phyloP scores from a whole-genome alignment of 2,329 filamentous ascomycete genomes.

The Fusarium transvaalense region DNA sequence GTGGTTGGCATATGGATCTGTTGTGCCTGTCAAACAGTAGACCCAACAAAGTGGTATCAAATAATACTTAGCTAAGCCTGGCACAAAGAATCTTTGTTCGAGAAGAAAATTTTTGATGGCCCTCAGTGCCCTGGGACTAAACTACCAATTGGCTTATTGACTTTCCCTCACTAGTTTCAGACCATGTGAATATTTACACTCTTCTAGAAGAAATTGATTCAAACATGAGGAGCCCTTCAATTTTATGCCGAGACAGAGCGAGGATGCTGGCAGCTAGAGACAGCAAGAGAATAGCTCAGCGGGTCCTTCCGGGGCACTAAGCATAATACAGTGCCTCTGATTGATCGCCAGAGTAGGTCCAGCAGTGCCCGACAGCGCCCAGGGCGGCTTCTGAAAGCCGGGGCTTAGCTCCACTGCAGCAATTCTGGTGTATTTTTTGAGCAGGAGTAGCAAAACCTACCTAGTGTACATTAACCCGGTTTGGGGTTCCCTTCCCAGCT shows the following conservation, averaged over 20 bases:
- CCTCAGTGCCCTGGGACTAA: not conserved
- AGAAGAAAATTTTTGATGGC: not conserved
- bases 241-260: conserved; percentile 50
- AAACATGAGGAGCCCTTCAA: conserved; percentile 15
- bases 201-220: conserved; percentile 15
- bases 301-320: conserved; percentile 48
- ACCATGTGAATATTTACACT: conserved; percentile 28
- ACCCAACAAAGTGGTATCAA: not conserved
- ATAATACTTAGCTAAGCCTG: not conserved
- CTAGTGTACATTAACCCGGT: conserved; percentile 28
- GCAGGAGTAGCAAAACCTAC: conserved; percentile 20
- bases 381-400: conserved; percentile 38
- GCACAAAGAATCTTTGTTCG: not conserved
- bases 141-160: conserved; percentile 19
- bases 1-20: not conserved
- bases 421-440: conserved; percentile 36
- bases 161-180: not conserved
- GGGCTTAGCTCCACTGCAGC: conserved; percentile 29
- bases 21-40: not conserved
- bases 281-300: conserved; percentile 35
- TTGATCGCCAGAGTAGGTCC: conserved; percentile 36
- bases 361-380: conserved; percentile 28
- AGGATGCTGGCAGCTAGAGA: conserved; percentile 20
- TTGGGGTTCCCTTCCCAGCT: conserved; percentile 37
- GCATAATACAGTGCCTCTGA: conserved; percentile 48